phyloP scores from a whole-genome alignment of 2,329 filamentous ascomycete genomes.

The Phyllosticta paracitricarpa region DNA sequence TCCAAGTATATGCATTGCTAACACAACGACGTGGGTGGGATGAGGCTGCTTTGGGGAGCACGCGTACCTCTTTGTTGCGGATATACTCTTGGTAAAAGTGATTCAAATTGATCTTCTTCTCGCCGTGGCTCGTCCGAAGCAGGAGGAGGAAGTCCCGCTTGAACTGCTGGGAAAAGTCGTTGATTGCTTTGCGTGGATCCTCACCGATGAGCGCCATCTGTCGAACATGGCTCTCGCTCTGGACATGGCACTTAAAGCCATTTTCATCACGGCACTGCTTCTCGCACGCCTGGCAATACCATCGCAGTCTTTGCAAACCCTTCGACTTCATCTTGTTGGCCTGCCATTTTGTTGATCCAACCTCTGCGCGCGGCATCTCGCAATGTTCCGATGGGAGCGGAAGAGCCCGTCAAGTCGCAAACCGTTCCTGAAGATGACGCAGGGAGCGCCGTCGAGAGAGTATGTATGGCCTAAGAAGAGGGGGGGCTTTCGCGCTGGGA shows the following conservation, averaged over 20 bases:
- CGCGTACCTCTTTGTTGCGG: slow-evolving; percentile 35
- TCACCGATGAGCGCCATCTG: slow-evolving; percentile 82
- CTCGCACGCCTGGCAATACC: slow-evolving; percentile 80
- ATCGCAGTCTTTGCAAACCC: slow-evolving; percentile 68
- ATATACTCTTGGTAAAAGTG: slow-evolving; percentile 96
- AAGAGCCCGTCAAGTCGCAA: not conserved
- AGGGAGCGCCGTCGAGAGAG: not conserved
- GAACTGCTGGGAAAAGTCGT: slow-evolving; percentile 75
- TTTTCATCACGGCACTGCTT: slow-evolving; percentile 75
- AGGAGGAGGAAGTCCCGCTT: slow-evolving; percentile 66
- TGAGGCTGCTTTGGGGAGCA: not conserved
- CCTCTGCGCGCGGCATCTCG: slow-evolving; percentile 84
- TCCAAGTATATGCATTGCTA: not conserved
- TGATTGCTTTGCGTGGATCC: slow-evolving; percentile 73
- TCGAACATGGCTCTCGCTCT: slow-evolving; percentile 70
- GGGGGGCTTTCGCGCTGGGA: too few species aligned
- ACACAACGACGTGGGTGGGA: not conserved
- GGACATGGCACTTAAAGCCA: slow-evolving; percentile 58
- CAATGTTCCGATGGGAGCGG: not conserved
- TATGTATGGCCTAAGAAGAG: too few species aligned
- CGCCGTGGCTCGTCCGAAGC: slow-evolving; percentile 74
- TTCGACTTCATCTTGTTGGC: slow-evolving; percentile 84
- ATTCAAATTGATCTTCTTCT: slow-evolving; percentile 83
- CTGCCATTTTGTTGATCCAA: slow-evolving; percentile 82
- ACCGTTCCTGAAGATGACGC: not conserved